Base-by-base conservation (phyloP, 768 basidiomycete species). In the Boletus reticuloceps region DNA sequence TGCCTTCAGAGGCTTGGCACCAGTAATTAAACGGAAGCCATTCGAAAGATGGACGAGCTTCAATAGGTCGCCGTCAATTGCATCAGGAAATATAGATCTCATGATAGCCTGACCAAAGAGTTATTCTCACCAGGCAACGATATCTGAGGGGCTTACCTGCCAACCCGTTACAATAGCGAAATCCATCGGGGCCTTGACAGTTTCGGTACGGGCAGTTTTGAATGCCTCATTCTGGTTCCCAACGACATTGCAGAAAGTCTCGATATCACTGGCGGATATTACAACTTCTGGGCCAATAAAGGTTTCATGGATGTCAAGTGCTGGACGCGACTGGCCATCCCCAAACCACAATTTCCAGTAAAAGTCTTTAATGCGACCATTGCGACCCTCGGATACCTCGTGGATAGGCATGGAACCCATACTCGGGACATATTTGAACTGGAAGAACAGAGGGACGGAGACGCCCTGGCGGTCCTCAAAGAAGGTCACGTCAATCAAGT, bases 341-440 rank as follows among this genome's bases (percentile, higher is more conserved):
- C 97, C 94, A 69, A 94, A 96, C 97, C 97, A 98, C 34, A 98
- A 75, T 69, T 87, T 87, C 97, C 97, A 99, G 78, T 99, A 99
- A 70, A 98, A 98, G 63, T 89, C 84, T 75, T 97, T 98, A 77
- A 98, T 95, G 58, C 90, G 84, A 51, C 78, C 78, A 75, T 96
- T 98, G 62, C 95, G 86, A 56, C 82, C 90, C 10, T 81, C 79
- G 6, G 85, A 82, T 54, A 96, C 74, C 70, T 98, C 97, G 66
- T 96, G 95, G 61, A 99, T 94, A 22, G 97, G 94, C 3, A 90
- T 88, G 58, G 81, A 97, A 40, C 92, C 93, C 74, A 86, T 86
- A 8, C 89, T 84, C 7, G 95, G 94, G 63, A 87, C 84, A 74
- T 98, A 98, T 55, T 78, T 70, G 81, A 94, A 98, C 60, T 85